Evolutionary conservation across 345 rosid species (phyloP), one percentile per base, ranked within the genome.

Genomic region (Iberis pinnata): DNA sequence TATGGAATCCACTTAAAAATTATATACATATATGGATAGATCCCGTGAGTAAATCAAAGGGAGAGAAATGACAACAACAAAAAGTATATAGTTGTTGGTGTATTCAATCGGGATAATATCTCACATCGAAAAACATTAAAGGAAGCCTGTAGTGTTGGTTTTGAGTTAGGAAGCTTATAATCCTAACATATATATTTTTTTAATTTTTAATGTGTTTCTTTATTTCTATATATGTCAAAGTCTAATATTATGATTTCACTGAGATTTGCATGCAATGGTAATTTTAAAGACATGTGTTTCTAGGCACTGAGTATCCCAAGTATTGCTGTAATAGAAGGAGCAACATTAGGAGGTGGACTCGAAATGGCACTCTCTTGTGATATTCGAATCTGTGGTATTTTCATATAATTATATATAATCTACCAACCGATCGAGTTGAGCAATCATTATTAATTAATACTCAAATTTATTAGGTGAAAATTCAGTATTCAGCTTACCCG

Each of bases 301-400:
- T 69, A 90, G 96, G 79, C 66, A 61, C 79, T 84, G 43, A 55
- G 43, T 41, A 72, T 92, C 70, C 96, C 96, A 2, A 87, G 84
- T 29, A 78, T 90, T 60, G 92, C 96, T 41, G 84, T 84, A 51
- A 81, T 90, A 27, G 96, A 90, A 68, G 98, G 98, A 53, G 88
- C 55, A 11, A 96, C 96, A 43, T 25, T 90, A 52, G 98, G 98
- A 60, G 98, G 93, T 74, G 98, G 98, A 72, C 92, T 90, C 57
- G 96, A 87, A 77, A 69, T 90, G 96, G 98, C 96, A 57, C 70
- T 84, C 46, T 74, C 95, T 37, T 87, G 96, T 64, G 98, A 90
- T 78, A 83, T 87, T 64, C 84, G 96, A 38, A 57, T 90, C 55
- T 87, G 89, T 29, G 98, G 98, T 90, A 75, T 53, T 49, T 48